These are phyloP conservation scores for Hyparrhenia diplandra DNA, from an alignment of 176 grass and related monocot species.

Conservation along the genomic window DNA sequence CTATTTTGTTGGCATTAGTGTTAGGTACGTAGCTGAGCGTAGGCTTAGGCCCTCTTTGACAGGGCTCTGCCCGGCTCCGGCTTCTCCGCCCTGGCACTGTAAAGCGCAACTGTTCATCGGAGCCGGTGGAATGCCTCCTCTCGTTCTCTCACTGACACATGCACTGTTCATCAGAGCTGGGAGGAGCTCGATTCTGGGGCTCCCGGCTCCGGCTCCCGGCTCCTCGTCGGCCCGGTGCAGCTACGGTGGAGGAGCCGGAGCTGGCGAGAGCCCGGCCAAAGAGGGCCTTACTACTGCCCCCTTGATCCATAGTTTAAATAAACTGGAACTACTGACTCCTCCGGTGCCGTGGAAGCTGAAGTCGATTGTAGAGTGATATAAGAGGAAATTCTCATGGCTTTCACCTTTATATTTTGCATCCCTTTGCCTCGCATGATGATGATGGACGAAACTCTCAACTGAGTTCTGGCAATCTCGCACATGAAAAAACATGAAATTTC, in stretches of 20 bases:
- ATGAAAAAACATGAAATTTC: not conserved
- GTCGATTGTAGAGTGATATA: slow-evolving; percentile 38
- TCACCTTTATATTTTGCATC: not conserved
- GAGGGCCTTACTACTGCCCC: slow-evolving; percentile 27
- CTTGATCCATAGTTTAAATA: slow-evolving; percentile 46
- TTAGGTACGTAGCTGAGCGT: slow-evolving; percentile 61
- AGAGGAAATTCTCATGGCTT: slow-evolving; percentile 19
- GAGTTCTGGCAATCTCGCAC: not conserved
- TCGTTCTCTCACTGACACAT: too few relatives aligned
- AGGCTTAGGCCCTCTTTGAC: too few relatives aligned
- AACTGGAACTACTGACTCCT: slow-evolving; percentile 25
- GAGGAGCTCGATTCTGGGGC: too few relatives aligned
- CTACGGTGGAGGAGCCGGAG: too few relatives aligned
- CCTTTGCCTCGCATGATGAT: not conserved
- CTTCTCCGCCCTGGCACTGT: too few relatives aligned
- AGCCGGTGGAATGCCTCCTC: too few relatives aligned
- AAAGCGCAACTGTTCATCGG: too few relatives aligned
- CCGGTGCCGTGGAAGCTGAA: slow-evolving; percentile 32
- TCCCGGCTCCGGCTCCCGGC: too few relatives aligned
- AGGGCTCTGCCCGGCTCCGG: too few relatives aligned
- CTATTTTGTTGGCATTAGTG: slow-evolving; percentile 47
- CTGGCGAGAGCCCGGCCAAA: too few relatives aligned
- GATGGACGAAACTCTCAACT: not conserved
- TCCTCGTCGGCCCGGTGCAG: too few relatives aligned
- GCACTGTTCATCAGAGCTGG: too few relatives aligned